Evolutionary conservation across 176 grass and related monocot species (phyloP), one percentile per base, ranked within the genome.

Genomic region (Dactylis glomerata): DNA sequence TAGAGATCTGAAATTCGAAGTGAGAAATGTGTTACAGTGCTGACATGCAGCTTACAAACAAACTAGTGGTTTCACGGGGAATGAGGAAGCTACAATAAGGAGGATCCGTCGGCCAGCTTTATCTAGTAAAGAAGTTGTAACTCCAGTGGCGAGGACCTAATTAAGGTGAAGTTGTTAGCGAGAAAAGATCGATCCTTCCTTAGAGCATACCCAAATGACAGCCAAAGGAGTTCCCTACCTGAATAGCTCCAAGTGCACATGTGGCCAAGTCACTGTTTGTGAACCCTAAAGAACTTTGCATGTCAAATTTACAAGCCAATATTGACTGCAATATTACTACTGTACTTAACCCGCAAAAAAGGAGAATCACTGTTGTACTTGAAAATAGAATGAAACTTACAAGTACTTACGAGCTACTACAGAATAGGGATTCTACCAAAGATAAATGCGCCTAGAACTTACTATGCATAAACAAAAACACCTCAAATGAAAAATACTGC

Each of bases 51-150:
- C 62, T 38, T 78, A 22, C 44, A 75, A 4, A 45, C 22, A 74
- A 65, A 82, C 14, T 51, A 81, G 44, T 64, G 20, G 54, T 36
- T 64, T 85, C 67, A 76, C 6, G 67, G 31, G n/a, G 75, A 37
- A 73, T 70, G 49, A 69, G 84, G 46, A 84, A 44, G 27, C 93
- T 89, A 98, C 95, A 86, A 95, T 97, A 81, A 98, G 96, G 68
- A 98, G 93, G 85, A 95, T 92, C 77, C 93, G 78, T 71, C 96
- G 87, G 2, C 96, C 96, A 84, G 96, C 96, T 98, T 85, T 94
- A 82, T 98, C 93, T 62, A 95, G 84, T 36, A 96, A 90, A 70
- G 86, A 90, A 20, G 96, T 96, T 80, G 96, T 98, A 86, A 98
- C 42, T 80, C 89, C 91, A 71, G 96, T 95, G 33, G 96, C 96